These are phyloP conservation scores for Magnolia kwangsiensis DNA, from an alignment of 164 flowering plant species.

Conservation along the genomic window DNA sequence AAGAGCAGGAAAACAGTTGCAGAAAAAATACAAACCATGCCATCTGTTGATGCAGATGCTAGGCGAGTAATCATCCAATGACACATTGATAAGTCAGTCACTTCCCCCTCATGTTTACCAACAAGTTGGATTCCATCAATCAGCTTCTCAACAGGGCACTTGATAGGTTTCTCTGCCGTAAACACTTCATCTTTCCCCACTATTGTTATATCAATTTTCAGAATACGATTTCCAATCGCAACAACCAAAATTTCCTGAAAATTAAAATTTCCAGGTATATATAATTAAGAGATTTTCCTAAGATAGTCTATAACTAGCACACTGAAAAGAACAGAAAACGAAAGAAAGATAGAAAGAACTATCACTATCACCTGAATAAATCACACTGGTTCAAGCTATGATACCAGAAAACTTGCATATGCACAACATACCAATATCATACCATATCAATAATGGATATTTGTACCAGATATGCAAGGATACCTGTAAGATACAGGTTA, in stretches of 20 bases:
- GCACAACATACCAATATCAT: background rate
- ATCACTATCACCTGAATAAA: background rate
- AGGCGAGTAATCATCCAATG: slow-evolving; percentile 94
- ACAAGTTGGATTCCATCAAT: slow-evolving; percentile 82
- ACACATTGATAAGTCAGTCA: slow-evolving; percentile 94
- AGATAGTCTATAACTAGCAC: background rate
- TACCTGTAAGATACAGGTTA: background rate
- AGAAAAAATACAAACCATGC: slow-evolving; percentile 59
- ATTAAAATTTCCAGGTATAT: background rate
- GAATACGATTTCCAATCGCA: slow-evolving; percentile 66
- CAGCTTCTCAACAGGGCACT: slow-evolving; percentile 61
- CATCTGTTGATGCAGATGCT: slow-evolving; percentile 93
- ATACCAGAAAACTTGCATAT: background rate
- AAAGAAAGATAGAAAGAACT: background rate
- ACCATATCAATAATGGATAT: background rate
- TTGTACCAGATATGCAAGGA: background rate
- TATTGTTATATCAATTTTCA: slow-evolving; percentile 82
- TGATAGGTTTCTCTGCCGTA: slow-evolving; percentile 72
- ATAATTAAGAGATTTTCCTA: background rate
- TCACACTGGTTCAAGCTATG: no score
- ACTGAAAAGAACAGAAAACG: background rate
- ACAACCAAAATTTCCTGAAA: slow-evolving; percentile 85
- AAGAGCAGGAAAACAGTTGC: background rate
- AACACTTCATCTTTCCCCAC: slow-evolving; percentile 60
- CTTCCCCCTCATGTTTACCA: slow-evolving; percentile 91